A percentile compares a stretch with the other conserved stretches of the same genome.
These are phyloP conservation scores for Astrothelium subdiscretum DNA, from an alignment of 495 filamentous ascomycete genomes.

Conservation along the genomic window DNA sequence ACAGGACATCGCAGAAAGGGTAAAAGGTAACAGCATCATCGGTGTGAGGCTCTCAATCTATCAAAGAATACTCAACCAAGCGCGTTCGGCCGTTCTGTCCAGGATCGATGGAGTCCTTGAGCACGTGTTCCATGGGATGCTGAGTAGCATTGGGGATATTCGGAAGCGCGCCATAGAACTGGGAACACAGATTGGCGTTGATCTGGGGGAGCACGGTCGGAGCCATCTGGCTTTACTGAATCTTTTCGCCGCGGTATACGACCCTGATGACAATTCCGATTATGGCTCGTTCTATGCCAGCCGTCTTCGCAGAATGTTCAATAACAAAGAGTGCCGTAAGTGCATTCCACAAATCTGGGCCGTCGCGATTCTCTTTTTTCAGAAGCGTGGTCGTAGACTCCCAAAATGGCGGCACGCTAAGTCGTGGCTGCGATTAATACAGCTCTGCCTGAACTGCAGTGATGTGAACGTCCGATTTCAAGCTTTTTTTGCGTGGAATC, in stretches of 20 bases:
- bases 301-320: constrained; percentile 41
- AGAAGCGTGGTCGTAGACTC: constrained; percentile 45
- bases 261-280: constrained; percentile 50
- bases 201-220: constrained; percentile 50
- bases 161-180: constrained; percentile 60
- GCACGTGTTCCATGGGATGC: constrained; percentile 68
- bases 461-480: constrained; percentile 60
- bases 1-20: constrained; percentile 55
- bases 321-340: constrained; percentile 46
- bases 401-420: constrained; percentile 63
- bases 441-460: constrained; percentile 72
- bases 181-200: constrained; percentile 53
- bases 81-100: constrained; percentile 50
- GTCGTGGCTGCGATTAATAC: constrained; percentile 63
- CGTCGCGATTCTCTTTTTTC: constrained; percentile 62
- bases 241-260: constrained; percentile 46
- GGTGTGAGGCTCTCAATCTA: constrained; percentile 67
- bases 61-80: constrained; percentile 57
- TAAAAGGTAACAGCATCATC: constrained; percentile 67
- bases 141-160: constrained; percentile 66
- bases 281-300: constrained; percentile 40
- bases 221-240: constrained; percentile 53
- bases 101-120: constrained; percentile 59
- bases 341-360: constrained; percentile 87
- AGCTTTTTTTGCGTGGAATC: constrained; percentile 74